These are phyloP conservation scores for Solanum appendiculatum DNA, from an alignment of 257 asterid genomes.

Conservation along the genomic window DNA sequence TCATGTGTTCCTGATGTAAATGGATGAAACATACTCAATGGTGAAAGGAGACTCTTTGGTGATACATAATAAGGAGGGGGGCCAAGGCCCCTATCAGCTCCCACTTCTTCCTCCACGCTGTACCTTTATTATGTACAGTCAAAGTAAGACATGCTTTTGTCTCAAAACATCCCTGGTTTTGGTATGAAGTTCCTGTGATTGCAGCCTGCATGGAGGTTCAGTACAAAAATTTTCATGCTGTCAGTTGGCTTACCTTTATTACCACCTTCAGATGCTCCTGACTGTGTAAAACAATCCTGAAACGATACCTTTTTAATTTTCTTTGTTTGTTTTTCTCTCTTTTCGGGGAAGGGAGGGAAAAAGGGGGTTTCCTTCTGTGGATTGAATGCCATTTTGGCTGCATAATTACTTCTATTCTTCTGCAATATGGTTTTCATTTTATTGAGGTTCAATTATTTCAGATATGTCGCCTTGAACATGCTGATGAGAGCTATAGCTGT, in stretches of 20 bases:
- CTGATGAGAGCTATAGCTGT: constrained; percentile 88
- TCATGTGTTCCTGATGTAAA: not conserved
- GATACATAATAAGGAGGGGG: not conserved
- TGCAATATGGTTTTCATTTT: constrained; percentile 8
- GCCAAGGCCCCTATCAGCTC: not conserved
- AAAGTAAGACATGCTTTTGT: not conserved
- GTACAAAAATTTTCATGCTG: not conserved
- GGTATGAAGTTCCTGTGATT: not conserved
- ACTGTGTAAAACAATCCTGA: not conserved
- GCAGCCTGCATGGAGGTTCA: not conserved
- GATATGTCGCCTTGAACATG: constrained; percentile 98
- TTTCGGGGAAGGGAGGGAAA: not conserved
- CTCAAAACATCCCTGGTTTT: not conserved
- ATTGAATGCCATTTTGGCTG: not conserved
- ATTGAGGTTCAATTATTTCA: constrained; percentile 30
- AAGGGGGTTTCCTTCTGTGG: not conserved
- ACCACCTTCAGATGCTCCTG: not conserved
- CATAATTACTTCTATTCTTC: not conserved
- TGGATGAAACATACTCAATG: not conserved
- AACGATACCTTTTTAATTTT: not conserved
- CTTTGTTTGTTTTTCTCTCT: not conserved
- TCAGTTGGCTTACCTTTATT: not conserved
- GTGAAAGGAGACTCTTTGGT: not conserved
- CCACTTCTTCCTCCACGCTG: not conserved
- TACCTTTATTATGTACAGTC: not conserved